Base-by-base conservation (phyloP, 306 rosid species). In the Calophaca sinica region DNA sequence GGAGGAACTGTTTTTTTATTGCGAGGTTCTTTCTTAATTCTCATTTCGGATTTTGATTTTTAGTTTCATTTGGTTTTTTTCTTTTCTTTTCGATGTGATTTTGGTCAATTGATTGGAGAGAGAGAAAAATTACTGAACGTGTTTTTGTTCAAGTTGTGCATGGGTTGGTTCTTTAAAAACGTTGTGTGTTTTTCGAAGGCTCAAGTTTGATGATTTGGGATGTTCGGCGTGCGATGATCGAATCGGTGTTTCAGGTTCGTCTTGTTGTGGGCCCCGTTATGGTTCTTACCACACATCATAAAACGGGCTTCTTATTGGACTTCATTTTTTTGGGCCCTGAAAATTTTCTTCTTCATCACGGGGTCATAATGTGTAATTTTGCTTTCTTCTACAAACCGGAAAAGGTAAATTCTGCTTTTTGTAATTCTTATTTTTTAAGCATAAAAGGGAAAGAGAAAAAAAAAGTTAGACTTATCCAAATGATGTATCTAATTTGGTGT, bases 1-100 rank as follows among this genome's bases (percentile, higher is more conserved):
- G 5, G 79, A 77, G 72, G 84, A 87, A 88, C 81, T n/a, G n/a
- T n/a, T n/a, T 36, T 73, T 79, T 82, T 82, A 74, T 60, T 60
- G 68, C 49, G 70, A 65, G 66, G 38, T 70, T 12, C 61, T 50
- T 52, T 15, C 31, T 20, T 41, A 48, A 20, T 20, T 20, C 26
- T 20, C 1, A 20, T 20, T 1, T 20, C 26, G 32, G 29, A 62
- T 63, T 63, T 76, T 59, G 39, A 52, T 74, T 74, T 84, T 77
- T 58, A 1, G 7, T 1, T 29, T 58, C 42, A 50, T 29, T 39
- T 20, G n/a, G 2, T 10, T 11, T 60, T 60, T 31, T 38, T 2
- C 29, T 32, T 15, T 48, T 5, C 31, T 72, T 83, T 42, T 0
- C 0, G 9, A 41, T 33, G 61, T 83, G 12, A 44, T 9, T 60